Conservation (phyloP, 202 grass and related monocot genomes). For the Brachypodium distachyon region DNA sequence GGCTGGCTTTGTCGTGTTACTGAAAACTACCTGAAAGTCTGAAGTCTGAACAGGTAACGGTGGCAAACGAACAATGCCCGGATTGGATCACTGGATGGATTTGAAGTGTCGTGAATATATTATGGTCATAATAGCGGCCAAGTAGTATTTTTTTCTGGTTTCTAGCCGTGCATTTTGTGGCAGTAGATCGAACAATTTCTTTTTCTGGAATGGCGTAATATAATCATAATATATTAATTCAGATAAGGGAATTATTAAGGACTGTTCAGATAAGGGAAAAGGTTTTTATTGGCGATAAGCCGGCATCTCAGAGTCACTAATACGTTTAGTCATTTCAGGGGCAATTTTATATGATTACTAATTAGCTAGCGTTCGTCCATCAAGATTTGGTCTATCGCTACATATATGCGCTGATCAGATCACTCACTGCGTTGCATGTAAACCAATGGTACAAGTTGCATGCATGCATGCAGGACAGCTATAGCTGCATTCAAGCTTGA, state of each 20-base stretch:
- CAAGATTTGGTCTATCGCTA: conserved; percentile 49
- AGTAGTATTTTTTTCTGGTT: conserved; percentile 20
- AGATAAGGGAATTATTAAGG: conserved; percentile 19
- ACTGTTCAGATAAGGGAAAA: conserved; percentile 24
- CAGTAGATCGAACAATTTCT: conserved; percentile 11
- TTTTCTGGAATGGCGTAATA: background rate
- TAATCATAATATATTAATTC: no score
- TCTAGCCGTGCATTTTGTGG: conserved; percentile 8
- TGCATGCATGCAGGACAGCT: background rate
- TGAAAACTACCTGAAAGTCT: conserved; percentile 8
- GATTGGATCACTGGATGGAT: background rate
- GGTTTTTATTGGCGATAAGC: conserved; percentile 48
- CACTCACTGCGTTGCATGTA: background rate
- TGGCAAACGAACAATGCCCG: background rate
- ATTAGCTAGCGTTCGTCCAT: conserved; percentile 10
- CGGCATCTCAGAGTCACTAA: conserved; percentile 49
- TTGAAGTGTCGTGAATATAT: conserved; percentile 24
- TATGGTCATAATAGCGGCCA: conserved; percentile 32
- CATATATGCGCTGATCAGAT: background rate
- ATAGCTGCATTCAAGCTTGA: conserved; percentile 6
- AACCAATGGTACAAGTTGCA: background rate
- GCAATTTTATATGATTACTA: conserved; percentile 26
- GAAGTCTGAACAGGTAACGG: background rate
- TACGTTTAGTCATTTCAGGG: conserved; percentile 45
- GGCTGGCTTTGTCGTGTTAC: background rate